A percentile compares a stretch with the other conserved stretches of the same genome.
phyloP scores from a whole-genome alignment of 78 protist species.

The Dictyostelium discoideum region dicty_2.7 NC_007088.5:2407001-2407500 shows the following conservation, averaged over 20 bases:
- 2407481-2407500: too few species aligned
- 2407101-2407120: too few species aligned
- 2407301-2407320: not conserved
- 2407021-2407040: too few species aligned
- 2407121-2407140: too few species aligned
- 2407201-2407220: not conserved
- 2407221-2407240: not conserved
- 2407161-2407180: not conserved
- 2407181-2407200: not conserved
- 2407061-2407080: too few species aligned
- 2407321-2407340: not conserved
- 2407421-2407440: not conserved
- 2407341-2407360: not conserved
- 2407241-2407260: too few species aligned
- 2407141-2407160: too few species aligned
- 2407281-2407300: not conserved
- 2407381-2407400: not conserved
- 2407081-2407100: too few species aligned
- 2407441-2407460: not conserved
- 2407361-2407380: not conserved
- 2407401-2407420: not conserved
- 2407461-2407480: not conserved
- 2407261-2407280: too few species aligned
- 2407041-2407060: too few species aligned
- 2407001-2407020: too few species aligned